phyloP scores from a whole-genome alignment of 257 asterid genomes.

The Solanum okadae region DNA sequence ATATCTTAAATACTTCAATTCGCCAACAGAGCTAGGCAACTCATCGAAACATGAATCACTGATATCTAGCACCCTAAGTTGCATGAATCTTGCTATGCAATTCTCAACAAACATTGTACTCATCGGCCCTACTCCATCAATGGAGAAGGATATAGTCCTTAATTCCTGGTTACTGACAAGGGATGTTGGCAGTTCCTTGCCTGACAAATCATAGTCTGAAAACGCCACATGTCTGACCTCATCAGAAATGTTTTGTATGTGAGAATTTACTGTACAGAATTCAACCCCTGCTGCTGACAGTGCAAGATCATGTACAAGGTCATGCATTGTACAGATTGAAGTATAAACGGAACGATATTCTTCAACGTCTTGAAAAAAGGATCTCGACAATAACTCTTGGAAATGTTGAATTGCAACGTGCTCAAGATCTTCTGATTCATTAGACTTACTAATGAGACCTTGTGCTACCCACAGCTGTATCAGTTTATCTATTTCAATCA shows the following conservation, averaged over 20 bases:
- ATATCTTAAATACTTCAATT: background rate
- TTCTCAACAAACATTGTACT: background rate
- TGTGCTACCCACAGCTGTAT: background rate
- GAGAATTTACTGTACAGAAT: background rate
- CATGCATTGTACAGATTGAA: background rate
- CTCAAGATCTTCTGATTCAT: background rate
- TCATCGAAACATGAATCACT: background rate
- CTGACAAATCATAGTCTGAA: background rate
- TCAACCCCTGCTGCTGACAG: background rate
- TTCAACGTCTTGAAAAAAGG: background rate
- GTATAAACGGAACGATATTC: background rate
- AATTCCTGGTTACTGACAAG: background rate
- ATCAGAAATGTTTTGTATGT: background rate
- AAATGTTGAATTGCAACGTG: background rate
- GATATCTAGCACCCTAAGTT: background rate
- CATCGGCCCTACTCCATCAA: background rate
- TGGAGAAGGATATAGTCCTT: background rate
- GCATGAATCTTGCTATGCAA: background rate
- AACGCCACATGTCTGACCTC: background rate
- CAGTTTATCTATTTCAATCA: background rate
- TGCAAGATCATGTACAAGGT: conserved; percentile 4
- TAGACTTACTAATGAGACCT: background rate
- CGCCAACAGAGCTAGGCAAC: background rate
- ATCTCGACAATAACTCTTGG: background rate
- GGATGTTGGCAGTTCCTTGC: background rate